A percentile compares a stretch with the other conserved stretches of the same genome.
Evolutionary conservation across 306 rosid species (phyloP).

Genomic region (Castanea crenata): DNA sequence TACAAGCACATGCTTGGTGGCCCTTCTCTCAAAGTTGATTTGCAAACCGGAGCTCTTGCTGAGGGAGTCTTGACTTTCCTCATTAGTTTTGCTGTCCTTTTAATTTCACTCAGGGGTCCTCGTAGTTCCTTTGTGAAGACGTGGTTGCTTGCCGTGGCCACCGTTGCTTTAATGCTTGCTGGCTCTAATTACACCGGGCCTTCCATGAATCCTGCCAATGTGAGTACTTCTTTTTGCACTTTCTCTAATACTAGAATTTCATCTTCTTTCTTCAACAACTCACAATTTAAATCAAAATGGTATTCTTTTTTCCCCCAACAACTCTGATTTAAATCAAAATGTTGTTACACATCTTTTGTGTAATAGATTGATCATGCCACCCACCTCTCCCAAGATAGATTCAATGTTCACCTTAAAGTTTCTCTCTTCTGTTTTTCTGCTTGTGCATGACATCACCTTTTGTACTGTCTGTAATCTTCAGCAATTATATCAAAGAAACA

Average conservation of each 20-base stretch:
- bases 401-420: not conserved
- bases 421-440: not conserved
- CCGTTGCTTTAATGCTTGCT: conserved; percentile 48
- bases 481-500: not conserved
- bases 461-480: not conserved
- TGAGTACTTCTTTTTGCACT: conserved; percentile 34
- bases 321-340: too few species aligned
- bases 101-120: conserved; percentile 75
- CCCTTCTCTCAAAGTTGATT: conserved; percentile 80
- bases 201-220: conserved; percentile 92
- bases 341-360: too few species aligned
- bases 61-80: conserved; percentile 80
- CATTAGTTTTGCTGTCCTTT: conserved; percentile 65
- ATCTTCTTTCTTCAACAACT: too few species aligned
- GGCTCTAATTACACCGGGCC: conserved; percentile 84
- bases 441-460: not conserved
- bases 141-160: conserved; percentile 57
- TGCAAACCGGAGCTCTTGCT: conserved; percentile 76
- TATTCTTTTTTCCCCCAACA: too few species aligned
- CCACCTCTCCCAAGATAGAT: not conserved
- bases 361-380: too few species aligned
- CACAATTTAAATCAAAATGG: too few species aligned
- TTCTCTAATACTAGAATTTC: not conserved
- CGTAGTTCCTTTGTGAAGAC: conserved; percentile 49
- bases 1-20: conserved; percentile 81